phyloP scores from a whole-genome alignment of 2,329 filamentous ascomycete genomes.

The Massarina eburnea region DNA sequence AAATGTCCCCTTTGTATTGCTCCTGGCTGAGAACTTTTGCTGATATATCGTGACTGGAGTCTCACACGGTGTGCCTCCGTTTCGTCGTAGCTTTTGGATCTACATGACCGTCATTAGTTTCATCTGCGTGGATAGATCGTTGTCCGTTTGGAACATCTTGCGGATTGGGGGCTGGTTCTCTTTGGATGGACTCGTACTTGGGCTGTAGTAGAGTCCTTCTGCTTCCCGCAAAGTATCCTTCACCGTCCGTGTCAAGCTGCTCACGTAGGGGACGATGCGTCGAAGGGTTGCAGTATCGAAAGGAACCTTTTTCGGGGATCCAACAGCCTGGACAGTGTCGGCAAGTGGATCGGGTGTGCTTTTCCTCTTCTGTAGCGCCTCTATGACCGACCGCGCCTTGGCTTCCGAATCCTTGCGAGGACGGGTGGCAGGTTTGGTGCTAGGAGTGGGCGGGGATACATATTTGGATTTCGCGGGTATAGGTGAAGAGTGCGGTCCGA shows the following conservation, averaged over 20 bases:
- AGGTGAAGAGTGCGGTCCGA: slow-evolving; percentile 37
- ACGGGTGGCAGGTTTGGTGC: slow-evolving; percentile 37
- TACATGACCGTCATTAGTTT: slow-evolving; percentile 47
- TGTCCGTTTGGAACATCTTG: slow-evolving; percentile 36
- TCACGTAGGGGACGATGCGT: slow-evolving; percentile 61
- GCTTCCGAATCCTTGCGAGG: slow-evolving; percentile 59
- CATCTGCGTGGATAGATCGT: slow-evolving; percentile 40
- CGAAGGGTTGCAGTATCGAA: slow-evolving; percentile 67
- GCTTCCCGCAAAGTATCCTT: slow-evolving; percentile 51
- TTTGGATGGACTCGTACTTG: slow-evolving; percentile 35
- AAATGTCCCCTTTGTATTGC: slow-evolving; percentile 23
- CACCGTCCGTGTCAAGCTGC: slow-evolving; percentile 50
- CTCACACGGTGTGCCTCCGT: slow-evolving; percentile 17
- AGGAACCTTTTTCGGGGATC: slow-evolving; percentile 58
- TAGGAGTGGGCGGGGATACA: slow-evolving; percentile 29
- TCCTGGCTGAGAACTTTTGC: slow-evolving; percentile 20
- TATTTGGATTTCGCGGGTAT: slow-evolving; percentile 27
- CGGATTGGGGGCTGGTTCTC: slow-evolving; percentile 41
- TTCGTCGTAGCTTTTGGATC: slow-evolving; percentile 23
- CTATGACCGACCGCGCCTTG: slow-evolving; percentile 64
- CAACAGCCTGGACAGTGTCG: slow-evolving; percentile 23
- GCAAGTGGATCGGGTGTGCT: slow-evolving; percentile 31
- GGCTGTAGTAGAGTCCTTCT: slow-evolving; percentile 51
- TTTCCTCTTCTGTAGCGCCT: slow-evolving; percentile 58
- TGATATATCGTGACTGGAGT: slow-evolving; percentile 18